Base-by-base conservation (phyloP, 805 yeast species). In the Myxozyma kluyveri region DNA sequence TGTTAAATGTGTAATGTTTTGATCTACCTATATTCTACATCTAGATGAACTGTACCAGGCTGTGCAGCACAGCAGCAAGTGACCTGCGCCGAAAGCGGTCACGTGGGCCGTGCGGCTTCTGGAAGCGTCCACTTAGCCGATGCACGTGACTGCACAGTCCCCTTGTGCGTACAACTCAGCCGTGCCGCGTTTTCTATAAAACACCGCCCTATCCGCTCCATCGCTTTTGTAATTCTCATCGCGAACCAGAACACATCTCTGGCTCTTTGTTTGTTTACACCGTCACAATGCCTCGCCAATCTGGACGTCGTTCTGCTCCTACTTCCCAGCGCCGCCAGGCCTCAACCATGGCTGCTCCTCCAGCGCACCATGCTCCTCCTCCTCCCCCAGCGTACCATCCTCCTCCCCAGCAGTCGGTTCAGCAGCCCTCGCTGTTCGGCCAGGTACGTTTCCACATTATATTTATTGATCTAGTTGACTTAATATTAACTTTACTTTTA, bases 261-360 rank as follows among this genome's bases (percentile, higher is more conserved):
- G n/a, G n/a, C n/a, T n/a, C 33, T 29, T 29, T 29, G 33, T 29
- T 27, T 45, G 14, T 27, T 19, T 32, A 27, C 39, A 24, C 33
- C 17, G 9, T 4, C 31, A 42, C 39, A 44, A 61, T 61, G 64
- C 61, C 64, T 40, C 59, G 64, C 43, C 31, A 35, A 10, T 56
- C 63, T 26, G 47, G 62, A 29, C 48, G 56, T 44, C 54, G 61
- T 31, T 45, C 60, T 9, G 74, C 81, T 48, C 71, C 74, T 27
- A 58, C 66, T 9, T 17, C 65, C 54, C 52, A 42, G 38, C 66
- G 80, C 39, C 83, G 95, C 74, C 76, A 82, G 24, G 88, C 90
- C 31, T 83, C 84, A 60, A 83, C 96, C 39, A 82, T 89, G 64
- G 86, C 95, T 54, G 69, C 70, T 35, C 64, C 69, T 37, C 75